Evolutionary conservation across 108 stramenopile genomes (phyloP).

Genomic region (Conticribra weissflogii): DNA sequence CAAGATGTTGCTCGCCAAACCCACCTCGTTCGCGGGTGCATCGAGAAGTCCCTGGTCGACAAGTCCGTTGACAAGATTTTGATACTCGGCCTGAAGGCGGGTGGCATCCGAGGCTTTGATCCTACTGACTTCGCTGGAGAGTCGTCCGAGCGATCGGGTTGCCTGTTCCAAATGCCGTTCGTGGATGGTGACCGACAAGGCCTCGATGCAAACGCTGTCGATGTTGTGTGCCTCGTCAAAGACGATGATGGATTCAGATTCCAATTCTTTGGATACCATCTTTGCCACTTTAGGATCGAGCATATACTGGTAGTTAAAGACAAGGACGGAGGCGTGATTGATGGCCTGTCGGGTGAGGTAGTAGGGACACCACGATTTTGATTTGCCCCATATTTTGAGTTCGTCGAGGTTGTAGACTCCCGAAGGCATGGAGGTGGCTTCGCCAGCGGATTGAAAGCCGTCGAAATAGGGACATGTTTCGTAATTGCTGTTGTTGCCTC

Average conservation of each 20-base stretch:
- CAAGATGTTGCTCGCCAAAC: slow-evolving; percentile 79
- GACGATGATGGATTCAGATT: slow-evolving; percentile 95
- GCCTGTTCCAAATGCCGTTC: slow-evolving; percentile 92
- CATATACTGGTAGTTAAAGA: slow-evolving; percentile 99
- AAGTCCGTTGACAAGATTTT: slow-evolving; percentile 82
- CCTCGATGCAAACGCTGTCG: slow-evolving; percentile 99
- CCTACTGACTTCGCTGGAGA: slow-evolving; percentile 82
- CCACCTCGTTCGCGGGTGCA: slow-evolving; percentile 68
- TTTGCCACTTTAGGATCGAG: slow-evolving; percentile 94
- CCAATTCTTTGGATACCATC: slow-evolving; percentile 94
- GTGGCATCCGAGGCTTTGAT: slow-evolving; percentile 88
- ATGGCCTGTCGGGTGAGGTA: slow-evolving; percentile 96
- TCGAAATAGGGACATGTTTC: slow-evolving; percentile 96
- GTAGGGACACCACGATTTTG: slow-evolving; percentile 97
- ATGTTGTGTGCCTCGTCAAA: slow-evolving; percentile 99
- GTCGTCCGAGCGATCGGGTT: slow-evolving; percentile 79
- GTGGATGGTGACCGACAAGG: slow-evolving; percentile 93
- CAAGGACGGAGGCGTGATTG: slow-evolving; percentile 96
- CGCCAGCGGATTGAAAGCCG: slow-evolving; percentile 87
- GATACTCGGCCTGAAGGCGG: slow-evolving; percentile 93
- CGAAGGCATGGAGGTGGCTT: slow-evolving; percentile 85
- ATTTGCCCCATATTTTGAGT: slow-evolving; percentile 89
- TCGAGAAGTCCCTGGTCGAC: slow-evolving; percentile 86
- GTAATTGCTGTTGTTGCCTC: slow-evolving; percentile 63
- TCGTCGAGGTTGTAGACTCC: slow-evolving; percentile 97